Evolutionary conservation across 2,329 filamentous ascomycete genomes (phyloP), one percentile per base, ranked within the genome.

Genomic region (Colletotrichum truncatum): DNA sequence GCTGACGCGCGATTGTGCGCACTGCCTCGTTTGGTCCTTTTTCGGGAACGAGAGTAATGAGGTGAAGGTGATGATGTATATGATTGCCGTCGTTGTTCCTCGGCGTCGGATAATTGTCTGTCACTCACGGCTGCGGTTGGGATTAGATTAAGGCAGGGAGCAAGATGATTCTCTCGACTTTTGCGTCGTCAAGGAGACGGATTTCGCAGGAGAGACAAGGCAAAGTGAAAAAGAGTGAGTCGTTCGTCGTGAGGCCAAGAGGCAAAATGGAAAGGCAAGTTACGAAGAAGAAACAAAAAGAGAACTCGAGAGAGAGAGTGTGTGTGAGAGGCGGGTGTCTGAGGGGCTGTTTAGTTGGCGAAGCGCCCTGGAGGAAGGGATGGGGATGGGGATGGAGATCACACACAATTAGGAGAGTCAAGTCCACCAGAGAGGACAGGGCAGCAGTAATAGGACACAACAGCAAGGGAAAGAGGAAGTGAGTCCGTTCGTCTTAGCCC

Each of bases 1-100:
- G 36, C 23, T 54, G 48, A 49, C 34, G 57, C 34, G 57, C 56
- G 49, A 55, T 56, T 26, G 49, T 62, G 57, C 57, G 62, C 49
- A 62, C 49, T 51, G 51, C 30, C 39, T 46, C 39, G 41, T 49
- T 12, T 12, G 32, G 12, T 25, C 21, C 28, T 38, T 30, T 28
- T 10, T 12, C n/a, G 10, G 55, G 30, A 58, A 41, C 23, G 45
- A 49, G 26, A 21, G 21, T n/a, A n/a, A n/a, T n/a, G n/a, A n/a
- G n/a, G n/a, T n/a, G n/a, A n/a, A n/a, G n/a, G n/a, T n/a, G n/a
- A n/a, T n/a, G n/a, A n/a, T n/a, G n/a, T n/a, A n/a, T n/a, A 32
- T 28, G 45, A 23, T 23, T 10, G 23, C 39, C 28, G 54, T 46
- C 18, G 30, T 16, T 46, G 28, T 45, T 57, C 26, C 28, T 30